Base-by-base conservation (phyloP, 2,329 filamentous ascomycete species). In the Botrytis cinerea region DNA sequence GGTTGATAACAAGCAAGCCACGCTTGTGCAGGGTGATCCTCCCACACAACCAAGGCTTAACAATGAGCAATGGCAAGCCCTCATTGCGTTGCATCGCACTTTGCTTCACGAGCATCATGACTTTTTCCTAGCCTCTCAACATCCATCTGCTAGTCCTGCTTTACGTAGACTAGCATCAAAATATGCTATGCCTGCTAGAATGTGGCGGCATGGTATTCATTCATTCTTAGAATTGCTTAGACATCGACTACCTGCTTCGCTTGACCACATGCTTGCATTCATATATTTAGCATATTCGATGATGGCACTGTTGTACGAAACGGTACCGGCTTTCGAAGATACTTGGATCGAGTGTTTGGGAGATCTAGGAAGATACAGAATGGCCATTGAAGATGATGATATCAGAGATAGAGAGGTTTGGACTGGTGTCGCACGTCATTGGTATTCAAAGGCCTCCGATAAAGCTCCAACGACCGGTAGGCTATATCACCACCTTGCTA, bases 191-290 rank as follows among this genome's bases (percentile, higher is more conserved):
- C 95, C 95, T 0, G 94, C 93, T 0, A 86, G 95, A 0, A 96
- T 98, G 93, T 98, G 96, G 96, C 87, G 93, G 0, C 93, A 87
- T 91, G 95, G 93, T 0, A 98, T 98, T 5, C 94, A 97, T 79
- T 91, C 90, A 0, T 96, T 96, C 73, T 85, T 97, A 0, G 93
- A 97, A 76, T 81, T 97, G 0, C 82, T 97, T 0, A 86, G 93
- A 0, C 90, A 93, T 76, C 88, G 91, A 3, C 84, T 97, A 0
- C 95, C 95, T 0, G 86, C 86, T 0, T 94, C 92, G 1, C 83
- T 94, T 0, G 95, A 98, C 68, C 92, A 97, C 72, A 98, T 98
- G 94, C 84, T 97, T 0, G 90, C 91, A 0, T 98, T 97, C 72
- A 94, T 98, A 0, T 97, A 97, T 75, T 82, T 95, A 25, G 92